Conservation (phyloP, 768 basidiomycete species). For the Agaricus blazei region DNA sequence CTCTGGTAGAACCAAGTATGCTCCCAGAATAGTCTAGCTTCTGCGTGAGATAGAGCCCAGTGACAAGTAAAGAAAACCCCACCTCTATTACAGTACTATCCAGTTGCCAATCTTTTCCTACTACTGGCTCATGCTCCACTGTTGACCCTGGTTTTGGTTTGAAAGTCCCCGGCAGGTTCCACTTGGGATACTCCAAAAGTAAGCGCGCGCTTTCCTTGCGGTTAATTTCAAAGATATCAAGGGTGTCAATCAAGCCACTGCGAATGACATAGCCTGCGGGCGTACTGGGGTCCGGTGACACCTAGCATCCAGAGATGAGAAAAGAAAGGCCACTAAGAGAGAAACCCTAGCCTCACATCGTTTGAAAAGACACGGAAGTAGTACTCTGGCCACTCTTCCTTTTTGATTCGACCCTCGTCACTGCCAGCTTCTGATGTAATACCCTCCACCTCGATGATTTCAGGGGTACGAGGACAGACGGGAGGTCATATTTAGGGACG, state of each 20-base stretch:
- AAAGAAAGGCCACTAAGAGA: background rate
- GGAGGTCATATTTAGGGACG: conserved; percentile 58
- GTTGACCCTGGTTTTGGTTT: conserved; percentile 68
- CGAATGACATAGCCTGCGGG: conserved; percentile 79
- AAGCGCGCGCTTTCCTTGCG: conserved; percentile 91
- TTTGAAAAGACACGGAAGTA: conserved; percentile 64
- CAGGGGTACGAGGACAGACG: conserved; percentile 84
- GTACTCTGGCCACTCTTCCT: conserved; percentile 79
- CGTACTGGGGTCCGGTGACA: conserved; percentile 71
- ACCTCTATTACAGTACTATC: conserved; percentile 90
- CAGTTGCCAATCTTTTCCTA: conserved; percentile 76
- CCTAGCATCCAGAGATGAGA: conserved; percentile 31
- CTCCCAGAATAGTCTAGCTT: conserved; percentile 63
- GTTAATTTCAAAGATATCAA: conserved; percentile 93
- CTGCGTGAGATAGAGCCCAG: background rate
- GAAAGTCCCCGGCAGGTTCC: conserved; percentile 81
- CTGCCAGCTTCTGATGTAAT: conserved; percentile 65
- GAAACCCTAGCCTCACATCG: conserved; percentile 28
- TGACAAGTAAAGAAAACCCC: conserved; percentile 10
- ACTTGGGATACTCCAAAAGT: conserved; percentile 81
- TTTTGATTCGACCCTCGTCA: conserved; percentile 61
- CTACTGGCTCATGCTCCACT: conserved; percentile 40
- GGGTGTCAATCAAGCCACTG: conserved; percentile 64
- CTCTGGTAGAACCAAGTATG: conserved; percentile 72
- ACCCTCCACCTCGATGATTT: conserved; percentile 76